These are phyloP conservation scores for Trichophyton benhamiae DNA, from an alignment of 2,329 filamentous ascomycete species.

Conservation along the genomic window DNA sequence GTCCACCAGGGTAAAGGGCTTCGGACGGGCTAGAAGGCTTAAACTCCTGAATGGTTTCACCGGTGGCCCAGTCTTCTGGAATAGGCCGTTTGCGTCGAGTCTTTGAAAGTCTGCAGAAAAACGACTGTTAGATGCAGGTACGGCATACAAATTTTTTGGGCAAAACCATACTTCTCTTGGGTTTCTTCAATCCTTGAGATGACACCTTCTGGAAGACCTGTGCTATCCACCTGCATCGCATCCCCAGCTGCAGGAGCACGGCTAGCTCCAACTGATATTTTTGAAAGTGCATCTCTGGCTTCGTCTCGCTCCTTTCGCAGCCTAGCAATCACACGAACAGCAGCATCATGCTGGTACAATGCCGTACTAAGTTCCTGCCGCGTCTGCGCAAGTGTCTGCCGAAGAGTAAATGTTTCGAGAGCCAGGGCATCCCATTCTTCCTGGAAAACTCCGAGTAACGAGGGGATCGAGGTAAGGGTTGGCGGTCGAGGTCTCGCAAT, in stretches of 20 bases:
- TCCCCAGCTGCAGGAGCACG: conserved; percentile 50
- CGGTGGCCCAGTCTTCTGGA: conserved; percentile 71
- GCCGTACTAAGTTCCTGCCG: conserved; percentile 87
- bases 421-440: conserved; percentile 96
- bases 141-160: background rate
- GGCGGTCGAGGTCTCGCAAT: conserved; percentile 81
- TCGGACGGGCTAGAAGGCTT: conserved; percentile 43
- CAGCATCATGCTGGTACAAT: conserved; percentile 93
- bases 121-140: conserved; percentile 16
- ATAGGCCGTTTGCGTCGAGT: conserved; percentile 79
- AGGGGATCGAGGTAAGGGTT: conserved; percentile 88
- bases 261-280: conserved; percentile 59
- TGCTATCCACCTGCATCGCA: conserved; percentile 82
- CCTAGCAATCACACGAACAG: conserved; percentile 85
- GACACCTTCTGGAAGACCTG: conserved; percentile 61
- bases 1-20: conserved; percentile 47
- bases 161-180: conserved; percentile 52
- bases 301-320: conserved; percentile 87
- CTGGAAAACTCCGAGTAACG: conserved; percentile 85
- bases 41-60: conserved; percentile 55
- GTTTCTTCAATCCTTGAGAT: conserved; percentile 64
- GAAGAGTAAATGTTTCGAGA: conserved; percentile 79
- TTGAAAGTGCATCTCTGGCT: conserved; percentile 75
- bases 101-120: conserved; percentile 58
- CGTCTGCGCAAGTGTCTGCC: conserved; percentile 79